phyloP scores from a whole-genome alignment of 768 basidiomycete species.

The Coprinellus micaceus region DNA sequence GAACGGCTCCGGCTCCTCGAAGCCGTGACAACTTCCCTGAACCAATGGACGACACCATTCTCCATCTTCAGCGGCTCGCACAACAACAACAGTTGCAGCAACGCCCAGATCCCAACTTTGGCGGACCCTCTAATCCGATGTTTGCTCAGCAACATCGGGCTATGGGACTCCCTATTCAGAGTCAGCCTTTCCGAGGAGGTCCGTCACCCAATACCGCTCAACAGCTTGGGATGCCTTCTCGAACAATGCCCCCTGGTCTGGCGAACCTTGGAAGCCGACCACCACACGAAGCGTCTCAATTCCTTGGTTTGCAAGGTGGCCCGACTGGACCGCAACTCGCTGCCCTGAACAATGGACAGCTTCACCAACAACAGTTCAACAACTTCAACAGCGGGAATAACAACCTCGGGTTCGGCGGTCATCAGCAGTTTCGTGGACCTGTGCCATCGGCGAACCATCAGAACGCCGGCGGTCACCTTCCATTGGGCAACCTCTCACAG shows the following conservation, averaged over 20 bases:
- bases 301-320: slow-evolving; percentile 47
- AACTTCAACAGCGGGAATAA: slow-evolving; percentile 43
- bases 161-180: slow-evolving; percentile 53
- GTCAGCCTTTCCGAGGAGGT: slow-evolving; percentile 64
- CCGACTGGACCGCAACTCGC: slow-evolving; percentile 44
- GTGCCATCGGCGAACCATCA: slow-evolving; percentile 34
- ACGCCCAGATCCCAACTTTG: slow-evolving; percentile 54
- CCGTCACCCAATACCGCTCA: slow-evolving; percentile 57
- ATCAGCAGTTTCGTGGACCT: slow-evolving; percentile 51
- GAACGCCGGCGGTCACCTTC: slow-evolving; percentile 41
- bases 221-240: slow-evolving; percentile 45
- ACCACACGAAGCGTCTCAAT: slow-evolving; percentile 73
- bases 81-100: slow-evolving; percentile 49
- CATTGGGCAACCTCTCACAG: slow-evolving; percentile 52
- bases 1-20: slow-evolving; percentile 60
- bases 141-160: slow-evolving; percentile 55
- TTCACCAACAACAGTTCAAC: slow-evolving; percentile 41
- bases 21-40: slow-evolving; percentile 61
- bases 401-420: slow-evolving; percentile 18
- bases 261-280: slow-evolving; percentile 81
- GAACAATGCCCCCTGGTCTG: slow-evolving; percentile 74
- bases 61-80: slow-evolving; percentile 55
- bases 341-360: slow-evolving; percentile 42
- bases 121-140: slow-evolving; percentile 41
- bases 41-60: slow-evolving; percentile 57